Conservation (phyloP, 768 basidiomycete species). For the Candolleomyces aberdarensis region DNA sequence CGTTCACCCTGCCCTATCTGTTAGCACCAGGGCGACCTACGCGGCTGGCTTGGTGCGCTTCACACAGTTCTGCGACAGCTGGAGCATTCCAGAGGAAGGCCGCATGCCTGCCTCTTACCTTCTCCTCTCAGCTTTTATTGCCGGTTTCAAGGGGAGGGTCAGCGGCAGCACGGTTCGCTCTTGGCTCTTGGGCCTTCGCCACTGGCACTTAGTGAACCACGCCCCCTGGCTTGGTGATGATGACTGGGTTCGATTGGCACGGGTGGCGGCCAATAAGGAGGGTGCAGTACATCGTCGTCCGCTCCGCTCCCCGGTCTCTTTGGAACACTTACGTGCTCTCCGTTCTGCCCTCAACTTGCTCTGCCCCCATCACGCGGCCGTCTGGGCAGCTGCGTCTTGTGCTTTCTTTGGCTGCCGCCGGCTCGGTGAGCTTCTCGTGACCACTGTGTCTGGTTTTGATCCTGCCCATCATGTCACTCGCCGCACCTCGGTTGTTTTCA, state of each 20-base stretch:
- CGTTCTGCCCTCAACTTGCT: background rate
- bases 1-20: constrained; percentile 13
- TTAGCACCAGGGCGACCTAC: constrained; percentile 21
- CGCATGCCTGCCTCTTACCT: constrained; percentile 24
- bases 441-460: background rate
- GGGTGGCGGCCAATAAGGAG: constrained; percentile 11
- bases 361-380: constrained; percentile 26
- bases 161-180: constrained; percentile 29
- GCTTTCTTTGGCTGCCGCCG: constrained; percentile 35
- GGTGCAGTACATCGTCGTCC: constrained; percentile 7
- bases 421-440: constrained; percentile 26
- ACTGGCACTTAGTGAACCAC: constrained; percentile 45
- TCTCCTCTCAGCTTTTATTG: constrained; percentile 1
- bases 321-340: constrained; percentile 24
- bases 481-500: background rate
- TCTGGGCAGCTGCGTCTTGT: constrained; percentile 29
- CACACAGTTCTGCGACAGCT: constrained; percentile 33
- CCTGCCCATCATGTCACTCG: background rate
- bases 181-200: constrained; percentile 33
- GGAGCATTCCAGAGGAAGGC: constrained; percentile 18
- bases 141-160: constrained; percentile 26
- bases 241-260: constrained; percentile 12
- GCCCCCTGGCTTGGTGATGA: constrained; percentile 27
- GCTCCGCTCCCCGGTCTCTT: constrained; percentile 24
- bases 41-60: constrained; percentile 29